These are phyloP conservation scores for Chlamydomonas schloesseri DNA, from an alignment of 139 green algal genomes.

Conservation along the genomic window DNA sequence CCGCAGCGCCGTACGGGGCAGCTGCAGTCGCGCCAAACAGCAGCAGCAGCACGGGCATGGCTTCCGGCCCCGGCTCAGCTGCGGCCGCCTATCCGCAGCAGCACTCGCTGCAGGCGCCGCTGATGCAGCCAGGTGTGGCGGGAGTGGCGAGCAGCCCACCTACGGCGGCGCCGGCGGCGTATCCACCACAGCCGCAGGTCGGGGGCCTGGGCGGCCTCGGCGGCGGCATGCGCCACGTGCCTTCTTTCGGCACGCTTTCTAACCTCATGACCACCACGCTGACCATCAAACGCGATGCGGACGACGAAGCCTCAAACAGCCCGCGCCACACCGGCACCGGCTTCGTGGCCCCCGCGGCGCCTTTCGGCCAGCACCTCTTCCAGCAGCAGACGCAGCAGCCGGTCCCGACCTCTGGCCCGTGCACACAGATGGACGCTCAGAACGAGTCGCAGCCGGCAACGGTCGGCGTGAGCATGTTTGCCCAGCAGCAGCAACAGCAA, in stretches of 20 bases:
- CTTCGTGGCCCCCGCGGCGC: no score
- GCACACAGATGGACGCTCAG: no score
- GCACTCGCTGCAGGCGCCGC: not conserved
- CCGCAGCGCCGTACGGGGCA: no score
- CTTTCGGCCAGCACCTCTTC: no score
- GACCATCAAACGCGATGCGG: not conserved
- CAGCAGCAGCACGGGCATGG: no score
- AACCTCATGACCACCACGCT: slow-evolving; percentile 18
- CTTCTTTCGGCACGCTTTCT: slow-evolving; percentile 2
- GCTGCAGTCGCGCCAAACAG: no score
- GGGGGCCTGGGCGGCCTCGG: not conserved
- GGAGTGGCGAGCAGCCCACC: not conserved
- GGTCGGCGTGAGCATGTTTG: no score
- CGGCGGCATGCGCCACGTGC: slow-evolving; percentile 12
- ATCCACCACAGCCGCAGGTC: not conserved
- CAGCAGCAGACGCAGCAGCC: not conserved
- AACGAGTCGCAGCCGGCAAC: no score
- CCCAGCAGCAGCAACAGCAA: not conserved
- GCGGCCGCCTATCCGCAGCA: not conserved
- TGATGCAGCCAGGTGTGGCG: not conserved
- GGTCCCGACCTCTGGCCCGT: not conserved
- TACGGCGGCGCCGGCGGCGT: not conserved
- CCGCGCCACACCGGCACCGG: no score
- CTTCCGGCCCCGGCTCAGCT: no score
- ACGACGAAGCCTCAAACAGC: no score